Evolutionary conservation across 164 flowering plant species (phyloP), one percentile per base, ranked within the genome.

Genomic region (Magnolia sinica): DNA sequence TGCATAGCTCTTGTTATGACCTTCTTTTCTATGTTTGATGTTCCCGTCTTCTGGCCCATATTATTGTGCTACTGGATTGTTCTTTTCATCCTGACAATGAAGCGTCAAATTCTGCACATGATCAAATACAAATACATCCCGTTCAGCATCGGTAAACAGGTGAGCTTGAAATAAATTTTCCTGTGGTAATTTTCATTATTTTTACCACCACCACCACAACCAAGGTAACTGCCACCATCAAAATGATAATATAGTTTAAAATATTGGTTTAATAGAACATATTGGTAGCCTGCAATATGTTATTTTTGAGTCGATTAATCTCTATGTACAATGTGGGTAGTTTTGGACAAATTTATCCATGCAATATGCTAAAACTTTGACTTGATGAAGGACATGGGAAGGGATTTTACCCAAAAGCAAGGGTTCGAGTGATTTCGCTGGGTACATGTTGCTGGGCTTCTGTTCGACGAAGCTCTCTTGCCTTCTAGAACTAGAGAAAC

Each of bases 21-120:
- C 61, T 91, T 91, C 88, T 88, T 91, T 80, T 88, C 91, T 0
- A 72, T 91, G 69, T 88, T 91, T 75, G 93, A 91, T 78, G 93
- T 91, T 45, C 92, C 93, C 24, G 95, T 91, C 66, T 91, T 91
- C 82, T 91, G 95, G 95, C 93, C 93, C 51, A 90, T 90, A 73
- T 83, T 90, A 65, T 91, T 91, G 31, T 88, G 84, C 79, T 89
- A 91, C 64, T 90, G 96, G 96, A 74, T 88, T 74, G 92, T 89
- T 74, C 87, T 91, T 10, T 91, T 91, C 78, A 85, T 89, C 50
- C 88, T 91, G 70, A 90, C 93, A 29, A 91, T 91, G 96, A 91
- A 86, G 87, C 92, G 93, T 71, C 92, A 91, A 81, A 91, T 90
- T 72, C 79, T 84, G 79, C 96, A 90, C 84, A 91, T 91, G 96